Conservation (phyloP, 371 early-diverging fungal species). For the Apophysomyces ossiformis region DNA sequence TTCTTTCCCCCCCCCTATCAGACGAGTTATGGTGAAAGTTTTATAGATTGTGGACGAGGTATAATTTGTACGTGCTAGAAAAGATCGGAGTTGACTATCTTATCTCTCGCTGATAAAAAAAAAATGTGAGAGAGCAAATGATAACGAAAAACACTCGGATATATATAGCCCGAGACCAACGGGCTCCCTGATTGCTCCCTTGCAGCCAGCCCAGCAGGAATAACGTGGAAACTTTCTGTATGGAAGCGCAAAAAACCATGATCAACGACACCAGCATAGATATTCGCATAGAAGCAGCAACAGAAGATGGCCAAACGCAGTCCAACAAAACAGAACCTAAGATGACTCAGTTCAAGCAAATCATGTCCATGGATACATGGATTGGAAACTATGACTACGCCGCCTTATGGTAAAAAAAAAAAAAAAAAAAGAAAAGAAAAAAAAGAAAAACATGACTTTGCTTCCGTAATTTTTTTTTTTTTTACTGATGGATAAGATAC, state of each 20-base stretch:
- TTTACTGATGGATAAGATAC: background rate
- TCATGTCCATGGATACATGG: conserved; percentile 24
- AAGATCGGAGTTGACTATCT: background rate
- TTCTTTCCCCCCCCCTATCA: too few relatives aligned
- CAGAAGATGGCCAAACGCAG: too few relatives aligned
- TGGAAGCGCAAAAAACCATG: conserved; percentile 23
- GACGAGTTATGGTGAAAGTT: too few relatives aligned
- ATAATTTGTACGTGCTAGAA: background rate
- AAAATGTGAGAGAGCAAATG: background rate
- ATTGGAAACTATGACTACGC: conserved; percentile 40
- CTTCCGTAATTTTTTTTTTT: background rate
- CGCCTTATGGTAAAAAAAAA: conserved; percentile 29
- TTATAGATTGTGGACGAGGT: background rate
- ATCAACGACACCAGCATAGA: conserved; percentile 7
- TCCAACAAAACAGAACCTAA: too few relatives aligned
- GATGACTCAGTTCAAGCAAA: background rate
- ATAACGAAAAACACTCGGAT: background rate
- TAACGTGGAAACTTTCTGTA: conserved; percentile 8
- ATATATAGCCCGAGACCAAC: background rate
- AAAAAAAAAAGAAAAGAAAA: background rate
- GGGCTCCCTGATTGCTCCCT: conserved; percentile 12
- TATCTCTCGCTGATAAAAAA: conserved; percentile 1
- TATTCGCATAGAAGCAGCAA: conserved; percentile 17
- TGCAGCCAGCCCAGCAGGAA: conserved; percentile 30
- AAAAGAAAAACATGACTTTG: background rate